Evolutionary conservation across 2,329 filamentous ascomycete genomes (phyloP), one percentile per base, ranked within the genome.

Genomic region (Arachnomyces sp.): DNA sequence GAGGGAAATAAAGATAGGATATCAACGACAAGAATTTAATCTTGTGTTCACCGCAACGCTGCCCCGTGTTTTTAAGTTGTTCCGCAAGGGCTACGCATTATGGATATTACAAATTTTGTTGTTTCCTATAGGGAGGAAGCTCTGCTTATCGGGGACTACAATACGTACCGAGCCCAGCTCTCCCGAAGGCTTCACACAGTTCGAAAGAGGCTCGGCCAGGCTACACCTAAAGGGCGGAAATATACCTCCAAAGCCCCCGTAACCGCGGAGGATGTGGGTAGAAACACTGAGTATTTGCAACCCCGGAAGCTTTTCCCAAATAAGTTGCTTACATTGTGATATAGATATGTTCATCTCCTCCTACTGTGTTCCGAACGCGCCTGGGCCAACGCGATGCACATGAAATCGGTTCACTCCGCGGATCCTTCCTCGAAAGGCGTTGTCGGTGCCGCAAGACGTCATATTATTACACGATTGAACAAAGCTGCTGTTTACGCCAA

Each of bases 331-430:
- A 52, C 40, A 36, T 37, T 31, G 32, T 44, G 21, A 12, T 34
- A 28, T 52, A 93, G 86, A 63, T 86, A 81, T 65, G 77, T 82
- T 36, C 74, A 84, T 50, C 72, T 95, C n/a, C 72, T 90, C 25
- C 74, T 98, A 42, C 78, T 95, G 55, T 85, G 80, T 30, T 81
- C 89, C 45, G 92, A 98, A 68, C 78, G 92, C 48, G 86, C 89
- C 38, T 96, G 88, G 86, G 90, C 92, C 29, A 83, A 95, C 62
- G 90, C 89, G 43, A 93, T 96, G 88, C 80, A 84, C 59, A 87
- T 95, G 75, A 95, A 94, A 65, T 77, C 86, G 3, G 71, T 78
- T 14, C 86, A 93, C 59, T 78, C 85, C 30, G 76, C 84, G 52
- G 86, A 92, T 52, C 80, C 82, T 45, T 70, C 73, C 29, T 67